Evolutionary conservation across 2,329 filamentous ascomycete species (phyloP).

Genomic region (Beauveria australis): DNA sequence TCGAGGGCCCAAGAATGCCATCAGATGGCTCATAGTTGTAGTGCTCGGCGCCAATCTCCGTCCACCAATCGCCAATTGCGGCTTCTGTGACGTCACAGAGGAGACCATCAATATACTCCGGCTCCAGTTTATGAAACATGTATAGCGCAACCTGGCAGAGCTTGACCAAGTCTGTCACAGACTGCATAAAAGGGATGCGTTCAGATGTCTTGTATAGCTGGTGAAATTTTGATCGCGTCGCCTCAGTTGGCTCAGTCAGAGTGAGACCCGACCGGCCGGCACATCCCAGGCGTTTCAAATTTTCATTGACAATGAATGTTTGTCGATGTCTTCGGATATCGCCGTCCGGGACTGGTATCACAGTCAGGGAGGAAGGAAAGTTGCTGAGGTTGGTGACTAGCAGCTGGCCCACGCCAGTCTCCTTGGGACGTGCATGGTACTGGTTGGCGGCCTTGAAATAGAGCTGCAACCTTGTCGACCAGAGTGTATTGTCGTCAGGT

Average conservation of each 20-base stretch:
- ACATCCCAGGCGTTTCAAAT: conserved; percentile 86
- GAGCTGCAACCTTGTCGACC: conserved; percentile 69
- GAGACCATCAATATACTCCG: conserved; percentile 83
- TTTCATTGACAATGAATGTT: conserved; percentile 87
- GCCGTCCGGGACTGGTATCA: conserved; percentile 84
- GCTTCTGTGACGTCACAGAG: conserved; percentile 90
- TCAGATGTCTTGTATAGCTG: conserved; percentile 86
- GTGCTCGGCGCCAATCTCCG: conserved; percentile 81
- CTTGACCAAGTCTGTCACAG: conserved; percentile 83
- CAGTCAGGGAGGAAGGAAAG: conserved; percentile 84
- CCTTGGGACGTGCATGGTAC: conserved; percentile 74
- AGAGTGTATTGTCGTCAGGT: conserved; percentile 67
- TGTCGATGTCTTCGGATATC: conserved; percentile 73
- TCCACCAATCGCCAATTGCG: conserved; percentile 92
- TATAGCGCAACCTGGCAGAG: conserved; percentile 83
- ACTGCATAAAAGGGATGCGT: conserved; percentile 65
- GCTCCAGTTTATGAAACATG: conserved; percentile 79
- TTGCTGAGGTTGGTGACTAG: conserved; percentile 92
- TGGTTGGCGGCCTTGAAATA: conserved; percentile 84
- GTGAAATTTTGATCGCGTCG: conserved; percentile 83
- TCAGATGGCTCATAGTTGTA: conserved; percentile 91
- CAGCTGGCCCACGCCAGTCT: conserved; percentile 73
- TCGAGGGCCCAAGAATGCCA: conserved; percentile 85
- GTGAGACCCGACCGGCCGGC: conserved; percentile 83
- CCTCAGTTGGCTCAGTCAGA: conserved; percentile 66